Conservation (phyloP, 306 rosid genomes). For the Prunus mira region DNA sequence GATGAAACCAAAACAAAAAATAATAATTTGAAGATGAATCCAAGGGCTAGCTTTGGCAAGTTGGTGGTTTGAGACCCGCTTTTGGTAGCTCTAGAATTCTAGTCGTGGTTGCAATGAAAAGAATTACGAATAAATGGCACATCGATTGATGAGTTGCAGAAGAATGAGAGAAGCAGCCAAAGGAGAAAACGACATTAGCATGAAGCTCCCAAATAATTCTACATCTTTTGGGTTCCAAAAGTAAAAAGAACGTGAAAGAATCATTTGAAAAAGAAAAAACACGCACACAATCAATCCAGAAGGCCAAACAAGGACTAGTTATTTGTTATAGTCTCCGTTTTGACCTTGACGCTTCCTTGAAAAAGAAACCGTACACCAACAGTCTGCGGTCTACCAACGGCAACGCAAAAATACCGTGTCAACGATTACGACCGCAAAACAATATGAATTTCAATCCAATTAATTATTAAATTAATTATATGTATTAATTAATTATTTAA, state of each 20-base stretch:
- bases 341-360: background rate
- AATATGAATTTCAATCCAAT: background rate
- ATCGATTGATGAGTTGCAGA: conserved; percentile 1
- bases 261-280: background rate
- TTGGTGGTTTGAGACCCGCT: background rate
- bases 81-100: background rate
- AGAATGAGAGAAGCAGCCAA: background rate
- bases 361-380: background rate
- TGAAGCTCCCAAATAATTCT: background rate
- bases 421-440: background rate
- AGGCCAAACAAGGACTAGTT: background rate
- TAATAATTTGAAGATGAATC: too few relatives aligned
- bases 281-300: conserved; percentile 4
- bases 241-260: background rate
- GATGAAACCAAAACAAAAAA: too few relatives aligned
- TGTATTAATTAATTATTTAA: too few relatives aligned
- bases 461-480: too few relatives aligned
- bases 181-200: background rate
- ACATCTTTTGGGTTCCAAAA: background rate
- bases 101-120: background rate
- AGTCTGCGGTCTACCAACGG: background rate
- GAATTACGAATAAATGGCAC: background rate
- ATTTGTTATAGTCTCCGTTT: background rate
- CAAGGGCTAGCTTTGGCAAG: too few relatives aligned
- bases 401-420: conserved; percentile 1